These are phyloP conservation scores for Saprolegnia diclina DNA, from an alignment of 352 stramenopile species.

Conservation along the genomic window DNA sequence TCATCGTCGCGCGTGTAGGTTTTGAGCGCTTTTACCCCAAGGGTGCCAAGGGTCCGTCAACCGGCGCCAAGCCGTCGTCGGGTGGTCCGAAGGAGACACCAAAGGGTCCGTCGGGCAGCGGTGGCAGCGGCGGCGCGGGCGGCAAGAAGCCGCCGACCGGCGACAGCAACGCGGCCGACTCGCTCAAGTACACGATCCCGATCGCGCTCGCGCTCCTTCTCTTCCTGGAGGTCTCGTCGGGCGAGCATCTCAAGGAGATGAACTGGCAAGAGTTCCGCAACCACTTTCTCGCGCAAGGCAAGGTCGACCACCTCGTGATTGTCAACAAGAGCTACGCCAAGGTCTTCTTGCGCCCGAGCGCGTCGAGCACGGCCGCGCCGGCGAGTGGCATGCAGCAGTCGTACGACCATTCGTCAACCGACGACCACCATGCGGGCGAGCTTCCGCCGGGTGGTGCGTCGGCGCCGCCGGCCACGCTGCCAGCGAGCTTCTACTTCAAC, in stretches of 20 bases:
- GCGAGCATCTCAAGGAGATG: conserved; percentile 87
- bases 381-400: conserved; percentile 31
- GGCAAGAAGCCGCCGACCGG: conserved; percentile 26
- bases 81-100: conserved; percentile 45
- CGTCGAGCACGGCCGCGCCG: not conserved
- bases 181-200: conserved; percentile 68
- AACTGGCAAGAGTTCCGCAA: conserved; percentile 90
- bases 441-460: not conserved
- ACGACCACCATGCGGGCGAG: conserved; percentile 14
- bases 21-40: conserved; percentile 85
- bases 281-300: conserved; percentile 71
- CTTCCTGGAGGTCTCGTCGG: conserved; percentile 59
- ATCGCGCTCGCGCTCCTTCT: conserved; percentile 65
- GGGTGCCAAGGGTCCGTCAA: conserved; percentile 35
- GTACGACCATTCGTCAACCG: conserved; percentile 29
- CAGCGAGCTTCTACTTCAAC: conserved; percentile 89
- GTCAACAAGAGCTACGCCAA: conserved; percentile 91
- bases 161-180: conserved; percentile 41
- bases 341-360: conserved; percentile 68
- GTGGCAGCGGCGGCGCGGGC: conserved; percentile 35
- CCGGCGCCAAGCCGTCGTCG: conserved; percentile 33
- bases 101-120: conserved; percentile 39
- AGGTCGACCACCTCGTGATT: conserved; percentile 85
- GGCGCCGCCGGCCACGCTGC: conserved; percentile 18
- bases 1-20: conserved; percentile 29